A percentile compares a stretch with the other conserved stretches of the same genome.
Conservation (phyloP, 192 early-diverging fungal genomes). For the Gigaspora rosea region DNA sequence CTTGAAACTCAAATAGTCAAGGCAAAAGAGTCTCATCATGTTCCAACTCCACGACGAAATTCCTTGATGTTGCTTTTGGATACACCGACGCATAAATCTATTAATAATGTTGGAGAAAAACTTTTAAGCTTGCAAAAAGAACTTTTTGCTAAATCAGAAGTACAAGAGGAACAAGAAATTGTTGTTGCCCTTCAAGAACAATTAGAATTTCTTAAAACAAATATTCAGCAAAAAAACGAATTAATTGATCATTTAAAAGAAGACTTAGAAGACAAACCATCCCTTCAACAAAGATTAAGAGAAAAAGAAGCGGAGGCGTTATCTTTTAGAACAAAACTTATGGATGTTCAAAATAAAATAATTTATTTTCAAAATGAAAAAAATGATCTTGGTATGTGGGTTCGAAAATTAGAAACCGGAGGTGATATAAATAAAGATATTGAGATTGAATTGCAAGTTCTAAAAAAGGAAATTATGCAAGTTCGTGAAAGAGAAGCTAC, state of each 20-base stretch:
- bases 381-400: not conserved
- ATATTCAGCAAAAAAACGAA: conserved; percentile 28
- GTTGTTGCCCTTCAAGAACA: conserved; percentile 7
- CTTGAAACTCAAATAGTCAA: conserved; percentile 16
- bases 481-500: not conserved
- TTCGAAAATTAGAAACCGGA: not conserved
- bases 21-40: conserved; percentile 17
- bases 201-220: conserved; percentile 3
- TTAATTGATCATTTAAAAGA: conserved; percentile 22
- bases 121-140: conserved; percentile 21
- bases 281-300: conserved; percentile 13
- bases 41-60: conserved; percentile 20
- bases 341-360: not conserved
- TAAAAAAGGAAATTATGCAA: not conserved
- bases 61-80: not conserved
- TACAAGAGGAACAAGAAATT: conserved; percentile 9
- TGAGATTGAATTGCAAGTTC: not conserved
- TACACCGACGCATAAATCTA: not conserved
- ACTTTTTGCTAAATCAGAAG: not conserved
- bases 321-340: not conserved
- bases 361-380: not conserved
- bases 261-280: conserved; percentile 16
- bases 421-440: not conserved
- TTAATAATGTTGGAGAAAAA: conserved; percentile 17
- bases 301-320: conserved; percentile 22